phyloP scores from a whole-genome alignment of 2,329 filamentous ascomycete species.

The Xylaria sp. region DNA sequence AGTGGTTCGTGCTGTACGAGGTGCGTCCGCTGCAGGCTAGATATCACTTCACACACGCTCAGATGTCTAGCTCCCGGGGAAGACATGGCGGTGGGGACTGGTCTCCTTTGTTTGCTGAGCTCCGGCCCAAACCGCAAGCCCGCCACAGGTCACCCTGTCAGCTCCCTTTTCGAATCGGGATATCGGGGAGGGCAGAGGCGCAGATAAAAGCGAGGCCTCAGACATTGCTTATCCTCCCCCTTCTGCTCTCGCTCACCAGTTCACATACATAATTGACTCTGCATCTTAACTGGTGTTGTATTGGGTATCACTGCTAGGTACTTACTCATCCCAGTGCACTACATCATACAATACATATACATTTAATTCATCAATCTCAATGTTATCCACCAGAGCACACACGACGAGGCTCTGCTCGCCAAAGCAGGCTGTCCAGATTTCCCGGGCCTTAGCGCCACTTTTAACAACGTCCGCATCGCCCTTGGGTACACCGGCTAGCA shows the following conservation, averaged over 20 bases:
- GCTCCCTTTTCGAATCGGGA: slow-evolving; percentile 12
- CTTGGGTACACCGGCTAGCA: slow-evolving; percentile 41
- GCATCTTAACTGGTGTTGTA: neutral
- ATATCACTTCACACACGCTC: slow-evolving; percentile 2
- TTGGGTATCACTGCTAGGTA: slow-evolving; percentile 1
- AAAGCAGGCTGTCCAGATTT: slow-evolving; percentile 48
- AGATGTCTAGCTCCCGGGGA: neutral
- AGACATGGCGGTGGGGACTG: slow-evolving; percentile 13
- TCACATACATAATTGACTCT: slow-evolving; percentile 10
- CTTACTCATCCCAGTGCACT: slow-evolving; percentile 3
- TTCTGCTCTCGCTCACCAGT: slow-evolving; percentile 16
- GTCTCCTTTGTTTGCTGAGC: slow-evolving; percentile 12
- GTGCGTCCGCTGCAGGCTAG: slow-evolving; percentile 12
- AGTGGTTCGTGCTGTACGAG: slow-evolving; percentile 36
- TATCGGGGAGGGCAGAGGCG: neutral
- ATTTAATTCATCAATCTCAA: slow-evolving; percentile 34
- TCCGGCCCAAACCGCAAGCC: neutral
- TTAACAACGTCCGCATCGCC: slow-evolving; percentile 41
- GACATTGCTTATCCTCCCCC: slow-evolving; percentile 14
- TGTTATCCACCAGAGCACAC: slow-evolving; percentile 50
- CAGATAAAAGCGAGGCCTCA: slow-evolving; percentile 25
- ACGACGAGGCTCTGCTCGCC: slow-evolving; percentile 47
- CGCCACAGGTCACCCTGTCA: slow-evolving; percentile 22
- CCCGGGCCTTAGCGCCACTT: slow-evolving; percentile 43
- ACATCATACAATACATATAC: neutral